Conservation (phyloP, 2,329 filamentous ascomycete genomes). For the Incumbomyces delicatus region DNA sequence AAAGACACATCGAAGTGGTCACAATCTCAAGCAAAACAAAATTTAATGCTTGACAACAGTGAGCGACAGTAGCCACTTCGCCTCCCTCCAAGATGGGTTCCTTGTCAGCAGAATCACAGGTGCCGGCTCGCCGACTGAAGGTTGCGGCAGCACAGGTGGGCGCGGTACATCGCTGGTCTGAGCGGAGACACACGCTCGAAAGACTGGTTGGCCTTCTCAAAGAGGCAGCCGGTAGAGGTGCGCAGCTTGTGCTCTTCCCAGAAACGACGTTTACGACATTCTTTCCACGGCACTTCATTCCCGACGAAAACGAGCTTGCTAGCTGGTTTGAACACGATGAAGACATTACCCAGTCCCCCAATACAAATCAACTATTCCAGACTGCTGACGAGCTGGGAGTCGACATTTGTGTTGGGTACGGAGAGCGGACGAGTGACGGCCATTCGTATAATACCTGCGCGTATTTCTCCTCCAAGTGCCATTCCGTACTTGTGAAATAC, state of each 20-base stretch:
- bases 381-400: slow-evolving; percentile 38
- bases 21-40: no score
- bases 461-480: slow-evolving; percentile 40
- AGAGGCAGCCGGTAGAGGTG: slow-evolving; percentile 34
- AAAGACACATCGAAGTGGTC: no score
- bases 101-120: background rate
- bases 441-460: slow-evolving; percentile 43
- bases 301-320: slow-evolving; percentile 36
- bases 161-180: slow-evolving; percentile 32
- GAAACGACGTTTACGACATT: slow-evolving; percentile 49
- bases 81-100: background rate
- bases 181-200: slow-evolving; percentile 32
- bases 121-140: background rate
- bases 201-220: slow-evolving; percentile 43
- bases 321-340: slow-evolving; percentile 41
- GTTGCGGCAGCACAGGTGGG: slow-evolving; percentile 47
- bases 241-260: slow-evolving; percentile 43
- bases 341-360: slow-evolving; percentile 29
- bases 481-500: slow-evolving; percentile 41
- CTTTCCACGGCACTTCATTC: slow-evolving; percentile 44
- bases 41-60: no score
- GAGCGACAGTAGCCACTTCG: no score
- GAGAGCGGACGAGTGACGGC: slow-evolving; percentile 37
- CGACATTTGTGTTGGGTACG: slow-evolving; percentile 46
- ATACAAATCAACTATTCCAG: slow-evolving; percentile 41